A percentile compares a stretch with the other conserved stretches of the same genome.
Evolutionary conservation across 2,329 filamentous ascomycete species (phyloP).

Genomic region (Paecilomyces fulvus): DNA sequence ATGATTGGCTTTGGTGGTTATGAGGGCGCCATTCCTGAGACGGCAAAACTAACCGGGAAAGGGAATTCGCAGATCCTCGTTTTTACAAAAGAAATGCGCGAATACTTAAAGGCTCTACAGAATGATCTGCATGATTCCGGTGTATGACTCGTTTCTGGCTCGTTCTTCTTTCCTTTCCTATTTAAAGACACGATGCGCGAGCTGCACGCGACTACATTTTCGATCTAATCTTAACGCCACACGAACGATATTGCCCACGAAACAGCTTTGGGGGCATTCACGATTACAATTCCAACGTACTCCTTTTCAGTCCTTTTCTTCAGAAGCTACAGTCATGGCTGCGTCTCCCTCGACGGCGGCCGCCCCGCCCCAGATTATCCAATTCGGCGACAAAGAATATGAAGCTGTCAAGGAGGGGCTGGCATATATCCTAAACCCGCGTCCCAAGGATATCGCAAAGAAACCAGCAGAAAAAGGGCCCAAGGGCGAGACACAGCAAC

Average conservation of each 20-base stretch:
- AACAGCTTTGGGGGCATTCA: background rate
- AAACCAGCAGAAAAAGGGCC: constrained; percentile 33
- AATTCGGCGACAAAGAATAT: constrained; percentile 46
- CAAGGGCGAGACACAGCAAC: constrained; percentile 52
- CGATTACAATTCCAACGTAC: background rate
- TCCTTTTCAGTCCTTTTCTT: background rate
- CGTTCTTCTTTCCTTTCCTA: background rate
- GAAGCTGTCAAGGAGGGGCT: constrained; percentile 57
- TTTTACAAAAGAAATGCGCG: background rate
- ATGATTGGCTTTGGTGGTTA: too few species aligned
- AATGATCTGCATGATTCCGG: background rate
- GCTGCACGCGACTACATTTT: background rate
- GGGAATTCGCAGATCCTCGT: too few species aligned
- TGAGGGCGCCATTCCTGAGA: too few species aligned
- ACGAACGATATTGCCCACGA: background rate
- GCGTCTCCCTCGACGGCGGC: constrained; percentile 6
- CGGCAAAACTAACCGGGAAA: too few species aligned
- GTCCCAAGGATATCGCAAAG: constrained; percentile 34
- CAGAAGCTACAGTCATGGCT: constrained; percentile 11
- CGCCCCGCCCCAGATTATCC: constrained; percentile 16
- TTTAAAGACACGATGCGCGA: background rate
- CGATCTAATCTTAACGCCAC: background rate
- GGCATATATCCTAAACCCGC: constrained; percentile 60
- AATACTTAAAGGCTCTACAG: background rate
- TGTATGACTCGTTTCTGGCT: background rate